Conservation (phyloP, 2,329 filamentous ascomycete genomes). For the Xylaria sp. region DNA sequence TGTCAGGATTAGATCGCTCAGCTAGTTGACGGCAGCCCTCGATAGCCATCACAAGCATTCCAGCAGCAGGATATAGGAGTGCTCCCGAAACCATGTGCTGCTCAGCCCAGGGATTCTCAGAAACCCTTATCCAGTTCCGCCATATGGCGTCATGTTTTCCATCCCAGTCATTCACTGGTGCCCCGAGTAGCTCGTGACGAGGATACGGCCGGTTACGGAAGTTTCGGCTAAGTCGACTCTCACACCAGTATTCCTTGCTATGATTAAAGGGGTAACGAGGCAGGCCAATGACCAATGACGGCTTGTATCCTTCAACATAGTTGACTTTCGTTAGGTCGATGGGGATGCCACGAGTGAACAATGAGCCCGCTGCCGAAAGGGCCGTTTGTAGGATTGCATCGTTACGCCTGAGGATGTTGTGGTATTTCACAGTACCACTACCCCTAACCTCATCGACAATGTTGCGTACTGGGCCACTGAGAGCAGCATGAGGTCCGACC, state of each 20-base stretch:
- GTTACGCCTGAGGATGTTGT: conserved; percentile 24
- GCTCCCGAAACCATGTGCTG: conserved; percentile 44
- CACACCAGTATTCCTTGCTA: conserved; percentile 41
- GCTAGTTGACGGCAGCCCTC: conserved; percentile 42
- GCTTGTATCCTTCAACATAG: conserved; percentile 2
- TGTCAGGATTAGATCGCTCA: conserved; percentile 21
- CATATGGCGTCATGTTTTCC: conserved; percentile 41
- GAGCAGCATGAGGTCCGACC: conserved; percentile 48
- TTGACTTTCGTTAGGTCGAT: conserved; percentile 25
- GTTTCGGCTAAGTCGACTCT: conserved; percentile 39
- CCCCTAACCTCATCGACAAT: conserved; percentile 20
- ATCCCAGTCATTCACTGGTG: conserved; percentile 37
- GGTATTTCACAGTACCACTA: conserved; percentile 15
- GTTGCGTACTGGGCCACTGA: conserved; percentile 46
- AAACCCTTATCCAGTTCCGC: conserved; percentile 41
- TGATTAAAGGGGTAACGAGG: conserved; percentile 44
- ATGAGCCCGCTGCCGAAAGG: conserved; percentile 18
- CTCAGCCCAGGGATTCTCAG: conserved; percentile 45
- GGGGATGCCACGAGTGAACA: conserved; percentile 32
- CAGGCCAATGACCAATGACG: conserved; percentile 34
- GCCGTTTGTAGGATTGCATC: conserved; percentile 10
- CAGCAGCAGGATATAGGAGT: conserved; percentile 46
- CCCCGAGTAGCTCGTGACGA: conserved; percentile 43
- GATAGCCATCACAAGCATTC: conserved; percentile 46
- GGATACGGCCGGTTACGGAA: conserved; percentile 35